Evolutionary conservation across 108 stramenopile genomes (phyloP).

Genomic region (Epithemia pelagica): DNA sequence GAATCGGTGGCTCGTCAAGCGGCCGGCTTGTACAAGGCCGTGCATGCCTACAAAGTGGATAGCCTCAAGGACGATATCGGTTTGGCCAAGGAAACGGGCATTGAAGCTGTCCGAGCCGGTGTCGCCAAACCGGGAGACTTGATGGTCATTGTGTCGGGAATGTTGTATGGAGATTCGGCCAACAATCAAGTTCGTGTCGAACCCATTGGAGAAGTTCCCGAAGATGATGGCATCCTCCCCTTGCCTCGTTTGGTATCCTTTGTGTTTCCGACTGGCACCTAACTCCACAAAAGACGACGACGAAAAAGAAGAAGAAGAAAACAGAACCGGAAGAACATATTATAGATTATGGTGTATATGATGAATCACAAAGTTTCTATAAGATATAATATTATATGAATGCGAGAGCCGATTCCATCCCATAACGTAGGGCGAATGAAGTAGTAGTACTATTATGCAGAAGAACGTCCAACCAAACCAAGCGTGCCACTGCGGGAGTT

Average conservation of each 20-base stretch:
- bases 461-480: no score
- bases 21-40: slow-evolving; percentile 53
- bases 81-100: slow-evolving; percentile 66
- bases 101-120: slow-evolving; percentile 51
- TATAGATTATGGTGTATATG: no score
- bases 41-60: slow-evolving; percentile 50
- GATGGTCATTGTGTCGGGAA: slow-evolving; percentile 80
- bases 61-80: slow-evolving; percentile 59
- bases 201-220: neutral
- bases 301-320: no score
- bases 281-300: no score
- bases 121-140: slow-evolving; percentile 74
- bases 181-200: slow-evolving; percentile 25
- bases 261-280: neutral
- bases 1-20: slow-evolving; percentile 74
- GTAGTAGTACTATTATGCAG: no score
- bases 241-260: neutral
- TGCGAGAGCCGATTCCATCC: no score
- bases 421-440: no score
- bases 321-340: no score
- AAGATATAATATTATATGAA: no score
- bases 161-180: slow-evolving; percentile 14
- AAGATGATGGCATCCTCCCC: neutral
- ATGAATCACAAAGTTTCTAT: no score
- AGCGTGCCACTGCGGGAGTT: no score